Percentiles rank a stretch among this genome's conserved stretches.
Conservation (phyloP, 441 rosid species). For the Lepidium campestre region DNA sequence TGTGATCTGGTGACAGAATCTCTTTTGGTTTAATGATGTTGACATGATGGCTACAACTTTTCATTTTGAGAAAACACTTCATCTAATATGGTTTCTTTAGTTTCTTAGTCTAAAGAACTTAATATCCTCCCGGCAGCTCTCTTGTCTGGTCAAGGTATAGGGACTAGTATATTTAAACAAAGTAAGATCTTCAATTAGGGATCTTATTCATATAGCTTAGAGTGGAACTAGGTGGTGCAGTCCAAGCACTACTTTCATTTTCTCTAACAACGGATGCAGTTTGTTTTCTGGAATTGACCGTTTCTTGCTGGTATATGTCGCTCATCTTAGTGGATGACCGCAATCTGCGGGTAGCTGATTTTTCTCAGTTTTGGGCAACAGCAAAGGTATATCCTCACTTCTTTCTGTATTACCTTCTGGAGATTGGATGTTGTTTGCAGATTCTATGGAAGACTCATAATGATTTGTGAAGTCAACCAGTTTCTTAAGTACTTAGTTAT, state of each 20-base stretch:
- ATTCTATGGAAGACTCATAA: slow-evolving; percentile 35
- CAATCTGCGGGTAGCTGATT: slow-evolving; percentile 99
- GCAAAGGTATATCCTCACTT: slow-evolving; percentile 94
- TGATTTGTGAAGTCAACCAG: slow-evolving; percentile 39
- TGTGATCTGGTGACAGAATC: slow-evolving; percentile 19
- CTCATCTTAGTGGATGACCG: slow-evolving; percentile 99
- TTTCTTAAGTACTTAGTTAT: slow-evolving; percentile 19
- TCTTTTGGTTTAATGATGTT: slow-evolving; percentile 28
- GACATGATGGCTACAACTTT: slow-evolving; percentile 27
- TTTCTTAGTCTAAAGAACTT: slow-evolving; percentile 26
- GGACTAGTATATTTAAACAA: slow-evolving; percentile 24
- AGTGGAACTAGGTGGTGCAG: slow-evolving; percentile 75
- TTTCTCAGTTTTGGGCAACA: slow-evolving; percentile 99
- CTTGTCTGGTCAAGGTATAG: slow-evolving; percentile 25
- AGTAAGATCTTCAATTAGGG: slow-evolving; percentile 31
- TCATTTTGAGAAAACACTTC: slow-evolving; percentile 18
- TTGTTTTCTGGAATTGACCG: slow-evolving; percentile 93
- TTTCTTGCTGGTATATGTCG: slow-evolving; percentile 95
- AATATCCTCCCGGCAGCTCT: slow-evolving; percentile 6
- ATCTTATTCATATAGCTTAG: slow-evolving; percentile 43
- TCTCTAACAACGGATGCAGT: slow-evolving; percentile 97
- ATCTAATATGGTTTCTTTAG: slow-evolving; percentile 15
- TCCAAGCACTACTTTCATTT: slow-evolving; percentile 72
- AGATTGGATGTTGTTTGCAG: slow-evolving; percentile 42
- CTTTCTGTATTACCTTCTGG: slow-evolving; percentile 45